Percentiles rank a stretch among this genome's conserved stretches.
Conservation (phyloP, 2,329 filamentous ascomycete genomes). For the Falciphora oryzae region DNA sequence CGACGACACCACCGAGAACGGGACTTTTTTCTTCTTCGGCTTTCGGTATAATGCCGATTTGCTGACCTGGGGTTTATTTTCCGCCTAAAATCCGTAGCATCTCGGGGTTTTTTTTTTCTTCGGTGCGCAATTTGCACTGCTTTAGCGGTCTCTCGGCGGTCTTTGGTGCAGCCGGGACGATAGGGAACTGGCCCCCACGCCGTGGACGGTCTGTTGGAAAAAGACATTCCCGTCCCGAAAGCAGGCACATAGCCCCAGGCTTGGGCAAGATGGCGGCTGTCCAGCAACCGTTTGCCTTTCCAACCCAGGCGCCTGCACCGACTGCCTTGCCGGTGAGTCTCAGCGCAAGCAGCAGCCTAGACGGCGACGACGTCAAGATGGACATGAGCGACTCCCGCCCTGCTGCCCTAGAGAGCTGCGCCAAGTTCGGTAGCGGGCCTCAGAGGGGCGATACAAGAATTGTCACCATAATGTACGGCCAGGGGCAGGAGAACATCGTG, state of each 20-base stretch:
- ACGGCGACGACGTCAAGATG: constrained; percentile 24
- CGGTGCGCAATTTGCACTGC: no score
- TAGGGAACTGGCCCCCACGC: background rate
- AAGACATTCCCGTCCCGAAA: background rate
- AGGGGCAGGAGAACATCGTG: constrained; percentile 68
- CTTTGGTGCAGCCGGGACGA: no score
- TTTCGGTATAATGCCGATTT: no score
- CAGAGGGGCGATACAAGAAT: constrained; percentile 51
- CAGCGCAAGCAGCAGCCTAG: constrained; percentile 11
- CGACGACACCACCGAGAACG: background rate
- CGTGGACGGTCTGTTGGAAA: background rate
- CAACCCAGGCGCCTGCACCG: constrained; percentile 18
- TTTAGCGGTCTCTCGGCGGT: no score
- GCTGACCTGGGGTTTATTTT: background rate
- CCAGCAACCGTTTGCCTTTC: constrained; percentile 18
- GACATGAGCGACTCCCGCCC: constrained; percentile 27
- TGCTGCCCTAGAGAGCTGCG: constrained; percentile 27
- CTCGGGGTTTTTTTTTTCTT: background rate
- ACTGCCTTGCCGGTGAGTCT: constrained; percentile 21
- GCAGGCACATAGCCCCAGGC: background rate
- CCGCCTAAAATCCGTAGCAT: background rate
- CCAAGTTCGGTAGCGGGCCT: constrained; percentile 39
- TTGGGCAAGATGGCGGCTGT: constrained; percentile 17
- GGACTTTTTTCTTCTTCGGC: background rate
- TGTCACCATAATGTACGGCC: constrained; percentile 63